Evolutionary conservation across 257 asterid species (phyloP).

Genomic region (Eustoma russellianum): DNA sequence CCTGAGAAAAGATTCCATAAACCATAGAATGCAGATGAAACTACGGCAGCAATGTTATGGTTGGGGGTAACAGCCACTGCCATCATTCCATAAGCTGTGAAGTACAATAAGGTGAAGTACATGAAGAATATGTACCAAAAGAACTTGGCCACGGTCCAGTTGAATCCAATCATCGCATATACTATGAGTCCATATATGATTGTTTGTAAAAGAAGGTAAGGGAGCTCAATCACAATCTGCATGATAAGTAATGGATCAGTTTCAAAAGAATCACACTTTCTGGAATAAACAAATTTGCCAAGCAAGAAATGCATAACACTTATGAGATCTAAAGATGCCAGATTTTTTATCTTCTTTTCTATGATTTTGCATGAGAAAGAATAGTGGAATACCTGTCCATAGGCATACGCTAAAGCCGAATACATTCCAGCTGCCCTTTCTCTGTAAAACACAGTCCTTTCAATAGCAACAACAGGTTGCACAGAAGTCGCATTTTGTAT

Average conservation of each 20-base stretch:
- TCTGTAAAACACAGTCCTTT: conserved; percentile 76
- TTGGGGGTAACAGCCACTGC: conserved; percentile 76
- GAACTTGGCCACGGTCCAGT: conserved; percentile 59
- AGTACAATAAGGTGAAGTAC: conserved; percentile 72
- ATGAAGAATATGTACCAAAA: conserved; percentile 69
- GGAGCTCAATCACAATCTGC: conserved; percentile 66
- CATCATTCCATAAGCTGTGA: conserved; percentile 82
- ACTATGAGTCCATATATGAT: conserved; percentile 50
- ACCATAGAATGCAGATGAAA: conserved; percentile 50
- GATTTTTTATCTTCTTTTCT: too few species aligned
- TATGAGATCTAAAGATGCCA: too few species aligned
- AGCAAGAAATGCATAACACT: too few species aligned
- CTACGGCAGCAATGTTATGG: conserved; percentile 53
- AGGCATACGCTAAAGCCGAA: conserved; percentile 75
- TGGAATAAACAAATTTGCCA: too few species aligned
- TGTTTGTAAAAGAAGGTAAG: conserved; percentile 52
- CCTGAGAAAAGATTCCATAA: conserved; percentile 80
- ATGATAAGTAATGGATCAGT: not conserved
- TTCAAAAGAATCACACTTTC: not conserved
- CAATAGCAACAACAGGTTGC: conserved; percentile 71
- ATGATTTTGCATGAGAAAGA: not conserved
- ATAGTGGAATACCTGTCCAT: conserved; percentile 48
- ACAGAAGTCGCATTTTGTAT: conserved; percentile 59
- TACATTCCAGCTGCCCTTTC: conserved; percentile 95
- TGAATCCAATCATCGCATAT: conserved; percentile 72